Evolutionary conservation across 352 stramenopile species (phyloP), one percentile per base, ranked within the genome.

Genomic region (Aphanomyces stellatus): DNA sequence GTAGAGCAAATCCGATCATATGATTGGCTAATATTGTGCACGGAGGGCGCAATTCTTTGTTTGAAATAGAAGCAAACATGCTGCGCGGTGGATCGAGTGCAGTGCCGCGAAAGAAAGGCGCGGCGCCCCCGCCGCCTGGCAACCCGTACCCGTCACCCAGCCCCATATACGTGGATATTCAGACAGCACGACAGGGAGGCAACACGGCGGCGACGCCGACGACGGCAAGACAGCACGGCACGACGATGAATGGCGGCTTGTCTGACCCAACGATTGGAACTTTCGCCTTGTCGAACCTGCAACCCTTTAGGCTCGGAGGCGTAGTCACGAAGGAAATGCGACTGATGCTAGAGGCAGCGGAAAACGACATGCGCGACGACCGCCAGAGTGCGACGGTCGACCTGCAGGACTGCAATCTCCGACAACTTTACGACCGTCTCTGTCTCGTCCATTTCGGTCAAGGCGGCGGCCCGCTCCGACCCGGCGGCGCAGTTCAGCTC

Each of bases 151-250:
- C 46, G n/a, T 55, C 60, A 17, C 60, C 60, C 28, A 19, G 28
- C 6, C 60, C 60, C 6, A 67, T 57, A 17, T 67, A 67, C 28
- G 48, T 67, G 41, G 60, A 67, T 28, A 40, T 67, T n/a, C 60
- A 67, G 27, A 57, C 60, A 11, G 27, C 41, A 13, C 43, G 40
- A 27, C 40, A 22, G 13, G 41, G 27, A 17, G 19, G 41, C 60
- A 30, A 13, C 6, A 41, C 17, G 19, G 35, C 34, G 3, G 41
- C 30, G 17, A 42, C 28, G 11, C 10, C 8, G 19, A 33, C 24
- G 27, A 57, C 27, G 24, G n/a, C 49, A 27, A 37, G 24, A 11
- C 7, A 5, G 10, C 30, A 24, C n/a, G 8, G 30, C 25, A 17
- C 27, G 25, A 28, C 5, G 11, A 41, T 34, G 22, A 22, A 25